Conservation (phyloP, 352 stramenopile genomes). For the Phytopythium delawarense region DNA sequence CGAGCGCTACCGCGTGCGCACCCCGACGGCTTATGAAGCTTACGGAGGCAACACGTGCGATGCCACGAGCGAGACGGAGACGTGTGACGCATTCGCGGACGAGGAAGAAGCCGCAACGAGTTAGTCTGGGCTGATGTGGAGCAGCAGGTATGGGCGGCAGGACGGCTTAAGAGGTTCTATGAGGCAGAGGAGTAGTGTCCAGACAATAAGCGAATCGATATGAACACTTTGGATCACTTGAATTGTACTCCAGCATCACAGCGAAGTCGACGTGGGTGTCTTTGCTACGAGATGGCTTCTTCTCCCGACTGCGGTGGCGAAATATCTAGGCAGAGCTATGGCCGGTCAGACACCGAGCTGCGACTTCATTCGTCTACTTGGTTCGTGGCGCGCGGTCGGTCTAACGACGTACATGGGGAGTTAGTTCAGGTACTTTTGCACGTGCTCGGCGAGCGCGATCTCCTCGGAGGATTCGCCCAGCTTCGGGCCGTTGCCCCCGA, state of each 20-base stretch:
- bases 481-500: conserved; percentile 51
- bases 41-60: conserved; percentile 29
- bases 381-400: not conserved
- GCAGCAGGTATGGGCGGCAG: not conserved
- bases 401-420: not conserved
- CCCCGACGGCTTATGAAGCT: conserved; percentile 24
- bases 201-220: no score
- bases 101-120: not conserved
- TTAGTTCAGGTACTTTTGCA: conserved; percentile 59
- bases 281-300: no score
- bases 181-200: not conserved
- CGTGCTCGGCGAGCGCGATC: conserved; percentile 50
- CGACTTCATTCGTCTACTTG: not conserved
- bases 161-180: not conserved
- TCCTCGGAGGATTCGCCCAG: conserved; percentile 77
- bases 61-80: conserved; percentile 17
- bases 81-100: conserved; percentile 19
- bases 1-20: conserved; percentile 21
- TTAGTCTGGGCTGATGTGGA: not conserved
- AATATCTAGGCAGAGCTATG: not conserved
- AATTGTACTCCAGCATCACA: no score
- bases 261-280: no score
- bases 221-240: no score
- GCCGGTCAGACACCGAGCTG: not conserved
- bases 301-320: not conserved